A percentile compares a stretch with the other conserved stretches of the same genome.
Conservation (phyloP, 257 asterid genomes). For the Nyctanthes arbortristis region DNA sequence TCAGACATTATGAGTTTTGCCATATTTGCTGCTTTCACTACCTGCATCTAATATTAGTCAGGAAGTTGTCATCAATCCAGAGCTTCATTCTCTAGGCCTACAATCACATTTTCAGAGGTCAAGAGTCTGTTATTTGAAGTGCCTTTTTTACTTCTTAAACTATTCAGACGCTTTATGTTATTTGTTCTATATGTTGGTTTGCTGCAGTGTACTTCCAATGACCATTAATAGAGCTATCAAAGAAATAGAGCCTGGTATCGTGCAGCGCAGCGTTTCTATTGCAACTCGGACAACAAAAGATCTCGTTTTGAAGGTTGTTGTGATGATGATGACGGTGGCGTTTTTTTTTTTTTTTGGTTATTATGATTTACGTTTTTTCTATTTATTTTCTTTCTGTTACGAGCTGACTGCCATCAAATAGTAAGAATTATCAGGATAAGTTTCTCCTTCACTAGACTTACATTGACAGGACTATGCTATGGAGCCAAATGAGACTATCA, state of each 20-base stretch:
- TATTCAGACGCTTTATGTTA: neutral
- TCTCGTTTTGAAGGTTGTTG: slow-evolving; percentile 85
- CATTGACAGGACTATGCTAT: slow-evolving; percentile 83
- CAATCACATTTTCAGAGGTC: slow-evolving; percentile 91
- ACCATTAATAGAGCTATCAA: slow-evolving; percentile 96
- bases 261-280: slow-evolving; percentile 93
- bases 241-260: slow-evolving; percentile 84
- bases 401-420: neutral
- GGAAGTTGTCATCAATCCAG: slow-evolving; percentile 79
- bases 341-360: too few relatives aligned
- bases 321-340: too few relatives aligned
- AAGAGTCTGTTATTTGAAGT: slow-evolving; percentile 26
- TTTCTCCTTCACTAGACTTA: too few relatives aligned
- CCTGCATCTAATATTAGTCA: slow-evolving; percentile 84
- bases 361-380: neutral
- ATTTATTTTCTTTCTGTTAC: neutral
- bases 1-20: slow-evolving; percentile 15
- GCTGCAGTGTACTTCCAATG: slow-evolving; percentile 76
- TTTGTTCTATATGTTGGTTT: slow-evolving; percentile 24
- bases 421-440: too few relatives aligned
- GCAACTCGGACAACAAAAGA: slow-evolving; percentile 98
- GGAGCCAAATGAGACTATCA: slow-evolving; percentile 94
- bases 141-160: slow-evolving; percentile 6
- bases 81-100: slow-evolving; percentile 69
- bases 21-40: slow-evolving; percentile 59